Percentiles rank a stretch among this genome's conserved stretches.
Conservation (phyloP, 768 basidiomycete species). For the Neoboletus subvelutipes region DNA sequence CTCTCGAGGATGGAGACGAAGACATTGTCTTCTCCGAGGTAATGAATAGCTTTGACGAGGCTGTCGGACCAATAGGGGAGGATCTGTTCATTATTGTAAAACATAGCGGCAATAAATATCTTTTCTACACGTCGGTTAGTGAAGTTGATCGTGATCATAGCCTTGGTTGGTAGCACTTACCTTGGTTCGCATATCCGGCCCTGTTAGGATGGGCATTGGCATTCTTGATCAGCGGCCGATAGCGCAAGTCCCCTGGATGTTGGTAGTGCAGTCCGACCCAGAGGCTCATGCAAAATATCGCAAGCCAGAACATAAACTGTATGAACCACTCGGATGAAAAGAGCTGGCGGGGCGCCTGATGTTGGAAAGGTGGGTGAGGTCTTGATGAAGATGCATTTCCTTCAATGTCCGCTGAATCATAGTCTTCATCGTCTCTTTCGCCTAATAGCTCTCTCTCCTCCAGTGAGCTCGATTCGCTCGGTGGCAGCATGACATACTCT, state of each 20-base stretch:
- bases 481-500: constrained; percentile 11
- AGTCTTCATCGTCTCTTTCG: background rate
- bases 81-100: constrained; percentile 38
- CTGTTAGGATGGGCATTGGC: constrained; percentile 16
- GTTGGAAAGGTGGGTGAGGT: background rate
- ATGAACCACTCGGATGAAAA: background rate
- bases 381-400: background rate
- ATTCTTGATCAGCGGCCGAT: constrained; percentile 11
- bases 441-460: background rate
- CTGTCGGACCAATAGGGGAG: constrained; percentile 41
- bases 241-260: constrained; percentile 11
- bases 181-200: constrained; percentile 14
- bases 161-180: background rate
- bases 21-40: constrained; percentile 43
- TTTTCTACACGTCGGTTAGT: constrained; percentile 5
- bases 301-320: constrained; percentile 9
- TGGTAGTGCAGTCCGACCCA: constrained; percentile 3
- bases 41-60: constrained; percentile 35
- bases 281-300: background rate
- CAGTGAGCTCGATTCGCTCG: constrained; percentile 6
- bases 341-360: background rate
- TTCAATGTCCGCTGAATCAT: background rate
- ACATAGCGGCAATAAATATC: constrained; percentile 33
- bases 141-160: no score
- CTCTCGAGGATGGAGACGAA: constrained; percentile 45